Evolutionary conservation across 768 basidiomycete species (phyloP).

Genomic region (Lanmaoa rubissima): DNA sequence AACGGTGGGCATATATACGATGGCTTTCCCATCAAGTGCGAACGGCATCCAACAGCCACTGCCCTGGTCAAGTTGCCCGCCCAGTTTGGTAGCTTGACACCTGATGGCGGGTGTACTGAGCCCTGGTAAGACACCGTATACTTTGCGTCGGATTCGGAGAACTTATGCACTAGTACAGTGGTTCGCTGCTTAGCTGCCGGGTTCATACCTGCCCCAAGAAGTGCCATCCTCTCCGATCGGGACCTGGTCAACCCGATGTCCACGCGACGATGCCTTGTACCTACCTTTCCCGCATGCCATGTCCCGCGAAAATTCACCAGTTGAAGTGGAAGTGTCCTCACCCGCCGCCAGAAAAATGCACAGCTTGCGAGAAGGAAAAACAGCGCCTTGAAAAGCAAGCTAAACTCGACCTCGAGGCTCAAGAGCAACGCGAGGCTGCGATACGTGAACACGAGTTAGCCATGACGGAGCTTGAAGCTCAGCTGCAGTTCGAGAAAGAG

Average conservation of each 20-base stretch:
- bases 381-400: slow-evolving; percentile 41
- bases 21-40: slow-evolving; percentile 60
- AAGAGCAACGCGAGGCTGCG: slow-evolving; percentile 47
- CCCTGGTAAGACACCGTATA: slow-evolving; percentile 47
- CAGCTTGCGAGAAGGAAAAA: slow-evolving; percentile 45
- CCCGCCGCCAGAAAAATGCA: slow-evolving; percentile 37
- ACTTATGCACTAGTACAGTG: slow-evolving; percentile 35
- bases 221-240: slow-evolving; percentile 57
- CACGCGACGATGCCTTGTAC: slow-evolving; percentile 41
- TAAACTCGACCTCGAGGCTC: slow-evolving; percentile 38
- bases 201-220: slow-evolving; percentile 55
- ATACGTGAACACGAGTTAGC: slow-evolving; percentile 37
- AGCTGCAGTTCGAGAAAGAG: slow-evolving; percentile 8
- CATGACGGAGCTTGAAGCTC: slow-evolving; percentile 12
- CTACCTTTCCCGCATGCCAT: slow-evolving; percentile 36
- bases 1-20: slow-evolving; percentile 47
- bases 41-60: slow-evolving; percentile 47
- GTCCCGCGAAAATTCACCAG: slow-evolving; percentile 43
- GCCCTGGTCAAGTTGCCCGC: slow-evolving; percentile 38
- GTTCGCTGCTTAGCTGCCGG: slow-evolving; percentile 46
- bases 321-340: slow-evolving; percentile 45
- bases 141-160: not conserved
- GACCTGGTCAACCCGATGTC: slow-evolving; percentile 37
- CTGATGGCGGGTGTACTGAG: slow-evolving; percentile 61
- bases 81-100: slow-evolving; percentile 51